Evolutionary conservation across 805 yeast species (phyloP).

Genomic region (Diddensiella santjacobensis): DNA sequence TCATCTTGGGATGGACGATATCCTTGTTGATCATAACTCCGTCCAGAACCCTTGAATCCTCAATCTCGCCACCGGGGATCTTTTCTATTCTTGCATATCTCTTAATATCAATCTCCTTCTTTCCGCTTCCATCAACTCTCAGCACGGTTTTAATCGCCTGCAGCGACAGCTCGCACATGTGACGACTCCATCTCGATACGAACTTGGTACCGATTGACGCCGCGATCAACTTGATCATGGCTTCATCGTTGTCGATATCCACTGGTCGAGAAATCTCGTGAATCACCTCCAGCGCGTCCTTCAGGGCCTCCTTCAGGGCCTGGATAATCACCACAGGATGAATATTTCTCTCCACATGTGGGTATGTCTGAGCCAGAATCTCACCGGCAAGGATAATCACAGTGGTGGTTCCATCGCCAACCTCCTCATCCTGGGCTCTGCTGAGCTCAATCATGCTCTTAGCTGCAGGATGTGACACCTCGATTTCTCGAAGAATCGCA

Average conservation of each 20-base stretch:
- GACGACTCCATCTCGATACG: conserved; percentile 82
- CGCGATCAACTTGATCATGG: conserved; percentile 79
- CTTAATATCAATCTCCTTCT: conserved; percentile 85
- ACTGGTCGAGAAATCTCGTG: conserved; percentile 79
- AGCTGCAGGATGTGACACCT: conserved; percentile 81
- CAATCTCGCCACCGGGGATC: conserved; percentile 96
- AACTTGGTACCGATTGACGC: conserved; percentile 97
- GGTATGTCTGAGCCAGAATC: conserved; percentile 90
- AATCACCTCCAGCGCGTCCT: conserved; percentile 86
- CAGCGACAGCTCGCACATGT: conserved; percentile 86
- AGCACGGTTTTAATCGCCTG: conserved; percentile 83
- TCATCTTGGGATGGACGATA: conserved; percentile 98
- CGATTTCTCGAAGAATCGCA: conserved; percentile 95
- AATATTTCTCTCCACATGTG: conserved; percentile 85
- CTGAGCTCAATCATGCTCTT: conserved; percentile 96
- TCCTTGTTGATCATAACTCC: conserved; percentile 95
- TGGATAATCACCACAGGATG: conserved; percentile 96
- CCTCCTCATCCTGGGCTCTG: conserved; percentile 98
- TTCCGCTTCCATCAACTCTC: conserved; percentile 42
- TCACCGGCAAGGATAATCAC: conserved; percentile 97
- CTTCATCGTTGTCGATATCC: conserved; percentile 76
- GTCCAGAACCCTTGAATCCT: conserved; percentile 80
- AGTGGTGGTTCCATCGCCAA: conserved; percentile 97
- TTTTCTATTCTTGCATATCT: conserved; percentile 92
- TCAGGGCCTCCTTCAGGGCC: conserved; percentile 85